Percentiles rank a stretch among this genome's conserved stretches.
phyloP scores from a whole-genome alignment of 2,329 filamentous ascomycete species.

The Davidsoniella eucalypti region DNA sequence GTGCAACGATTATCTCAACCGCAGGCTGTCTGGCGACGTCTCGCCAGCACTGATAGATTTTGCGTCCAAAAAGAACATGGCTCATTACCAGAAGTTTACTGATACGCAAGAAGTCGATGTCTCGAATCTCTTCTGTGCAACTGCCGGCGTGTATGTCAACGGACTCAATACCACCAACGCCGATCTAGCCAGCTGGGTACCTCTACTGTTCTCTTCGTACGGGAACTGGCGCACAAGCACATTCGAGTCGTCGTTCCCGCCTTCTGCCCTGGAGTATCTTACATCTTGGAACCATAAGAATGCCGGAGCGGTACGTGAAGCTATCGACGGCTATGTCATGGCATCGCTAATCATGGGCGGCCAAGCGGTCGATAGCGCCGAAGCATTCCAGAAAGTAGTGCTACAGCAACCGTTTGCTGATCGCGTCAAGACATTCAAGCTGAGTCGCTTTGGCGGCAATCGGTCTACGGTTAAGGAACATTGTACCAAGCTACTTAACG shows the following conservation, averaged over 20 bases:
- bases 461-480: not conserved
- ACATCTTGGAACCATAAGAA: conserved; percentile 2
- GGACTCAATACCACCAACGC: conserved; percentile 4
- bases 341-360: not conserved
- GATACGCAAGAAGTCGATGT: not conserved
- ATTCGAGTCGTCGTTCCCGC: conserved; percentile 5
- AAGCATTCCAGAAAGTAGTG: not conserved
- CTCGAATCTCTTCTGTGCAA: conserved; percentile 2
- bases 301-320: not conserved
- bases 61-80: not conserved
- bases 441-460: conserved; percentile 3
- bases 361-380: not conserved
- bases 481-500: conserved; percentile 1
- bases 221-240: conserved; percentile 4
- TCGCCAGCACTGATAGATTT: not conserved
- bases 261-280: conserved; percentile 4
- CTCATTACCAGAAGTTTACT: not conserved
- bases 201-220: conserved; percentile 4
- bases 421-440: conserved; percentile 2
- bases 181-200: conserved; percentile 8
- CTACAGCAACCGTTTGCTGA: not conserved
- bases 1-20: conserved; percentile 7
- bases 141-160: not conserved
- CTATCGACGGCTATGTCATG: conserved; percentile 9
- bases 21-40: conserved; percentile 3